phyloP scores from a whole-genome alignment of 164 flowering plant species.

The Vitis cinerea region DNA sequence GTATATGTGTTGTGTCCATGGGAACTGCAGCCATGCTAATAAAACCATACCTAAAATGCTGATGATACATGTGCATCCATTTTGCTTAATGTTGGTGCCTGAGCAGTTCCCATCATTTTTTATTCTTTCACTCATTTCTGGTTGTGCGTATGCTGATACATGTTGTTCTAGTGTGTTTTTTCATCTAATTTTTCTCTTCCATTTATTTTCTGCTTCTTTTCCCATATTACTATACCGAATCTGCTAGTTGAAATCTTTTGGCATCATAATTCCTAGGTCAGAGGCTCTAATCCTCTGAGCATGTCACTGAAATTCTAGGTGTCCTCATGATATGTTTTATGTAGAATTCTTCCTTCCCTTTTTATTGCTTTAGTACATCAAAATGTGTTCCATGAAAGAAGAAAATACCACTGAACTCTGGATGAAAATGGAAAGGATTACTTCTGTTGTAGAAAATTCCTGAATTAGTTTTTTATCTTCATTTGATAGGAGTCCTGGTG shows the following conservation, averaged over 20 bases:
- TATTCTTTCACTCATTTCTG: no score
- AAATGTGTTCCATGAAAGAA: background rate
- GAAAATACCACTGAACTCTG: background rate
- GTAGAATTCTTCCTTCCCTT: background rate
- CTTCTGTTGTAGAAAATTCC: background rate
- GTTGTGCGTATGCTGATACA: background rate
- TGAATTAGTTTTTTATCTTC: conserved; percentile 8
- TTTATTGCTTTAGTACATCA: background rate
- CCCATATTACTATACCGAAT: background rate
- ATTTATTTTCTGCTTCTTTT: background rate
- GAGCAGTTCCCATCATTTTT: no score
- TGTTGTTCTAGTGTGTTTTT: background rate
- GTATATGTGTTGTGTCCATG: no score
- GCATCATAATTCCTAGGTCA: no score
- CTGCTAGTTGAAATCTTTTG: background rate
- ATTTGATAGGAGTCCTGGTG: conserved; percentile 69
- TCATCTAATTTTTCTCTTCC: background rate
- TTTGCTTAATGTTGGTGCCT: no score
- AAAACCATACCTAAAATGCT: no score
- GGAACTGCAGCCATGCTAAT: no score
- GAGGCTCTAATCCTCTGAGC: background rate
- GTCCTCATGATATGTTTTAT: background rate
- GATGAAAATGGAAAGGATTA: background rate
- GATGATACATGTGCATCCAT: no score
- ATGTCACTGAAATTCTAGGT: background rate